Conservation (phyloP, 345 rosid species). For the Citrus sp. region DNA sequence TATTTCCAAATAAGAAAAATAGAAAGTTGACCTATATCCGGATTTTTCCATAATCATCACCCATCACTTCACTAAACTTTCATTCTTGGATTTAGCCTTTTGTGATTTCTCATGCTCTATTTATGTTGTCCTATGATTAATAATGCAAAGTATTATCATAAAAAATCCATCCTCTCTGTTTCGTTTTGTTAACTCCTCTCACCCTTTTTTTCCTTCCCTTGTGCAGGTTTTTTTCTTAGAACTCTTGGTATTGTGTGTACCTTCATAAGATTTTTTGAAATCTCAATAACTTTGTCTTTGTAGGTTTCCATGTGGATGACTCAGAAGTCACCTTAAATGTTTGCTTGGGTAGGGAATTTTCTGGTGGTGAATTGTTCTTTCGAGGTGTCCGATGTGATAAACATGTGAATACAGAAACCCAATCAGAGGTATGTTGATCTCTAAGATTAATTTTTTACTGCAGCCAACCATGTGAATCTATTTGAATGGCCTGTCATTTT, state of each 20-base stretch:
- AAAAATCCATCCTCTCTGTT: not conserved
- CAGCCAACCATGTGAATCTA: not conserved
- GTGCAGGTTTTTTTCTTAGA: not conserved
- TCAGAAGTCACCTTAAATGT: slow-evolving; percentile 90
- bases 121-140: not conserved
- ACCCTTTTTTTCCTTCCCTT: not conserved
- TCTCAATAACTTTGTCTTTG: slow-evolving; percentile 16
- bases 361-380: slow-evolving; percentile 90
- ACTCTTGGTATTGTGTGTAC: not conserved
- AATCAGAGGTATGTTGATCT: slow-evolving; percentile 55
- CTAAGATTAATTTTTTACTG: not conserved
- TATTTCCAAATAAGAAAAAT: not conserved
- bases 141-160: not conserved
- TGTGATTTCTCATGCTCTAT: not conserved
- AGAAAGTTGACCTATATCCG: not conserved
- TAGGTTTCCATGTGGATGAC: slow-evolving; percentile 98
- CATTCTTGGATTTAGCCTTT: not conserved
- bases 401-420: slow-evolving; percentile 71
- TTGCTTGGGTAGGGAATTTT: slow-evolving; percentile 87
- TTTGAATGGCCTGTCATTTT: not conserved
- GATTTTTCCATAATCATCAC: not conserved
- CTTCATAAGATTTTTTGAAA: slow-evolving; percentile 13
- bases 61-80: not conserved
- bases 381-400: slow-evolving; percentile 83
- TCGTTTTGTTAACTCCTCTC: not conserved